Evolutionary conservation across 2,329 filamentous ascomycete genomes (phyloP), one percentile per base, ranked within the genome.

Genomic region (Dichotomopilus funicola): DNA sequence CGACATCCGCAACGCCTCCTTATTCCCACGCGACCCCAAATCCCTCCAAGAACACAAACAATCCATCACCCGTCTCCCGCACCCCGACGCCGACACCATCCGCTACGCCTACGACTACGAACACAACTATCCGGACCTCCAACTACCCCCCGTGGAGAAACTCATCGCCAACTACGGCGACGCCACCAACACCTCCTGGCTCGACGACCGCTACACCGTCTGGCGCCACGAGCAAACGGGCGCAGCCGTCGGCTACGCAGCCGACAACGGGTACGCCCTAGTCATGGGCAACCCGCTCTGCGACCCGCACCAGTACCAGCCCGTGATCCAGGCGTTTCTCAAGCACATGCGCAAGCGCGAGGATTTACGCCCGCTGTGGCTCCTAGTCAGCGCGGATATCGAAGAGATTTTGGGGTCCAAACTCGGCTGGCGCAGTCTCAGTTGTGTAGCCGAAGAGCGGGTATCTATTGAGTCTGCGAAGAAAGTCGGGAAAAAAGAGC

Each of bases 121-220:
- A 57, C 54, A 64, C 5, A 56, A 60, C 42, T 49, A 51, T n/a
- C 57, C 48, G 31, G 73, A 74, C 66, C 80, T 71, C 6, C 77
- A 85, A 49, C 75, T 87, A 53, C 91, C 91, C 51, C 79, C 89
- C 0, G 69, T 96, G 5, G 89, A 91, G 68, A 87, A 95, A 67
- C 83, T 96, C 43, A 91, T 96, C 69, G 90, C 90, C 67, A 96
- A 96, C 71, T 96, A 96, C 64, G 91, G 91, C 59, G 91, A 96
- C 70, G 90, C 91, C 1, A 91, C 90, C 49, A 95, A 95, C 66
- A 96, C 91, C 0, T 94, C 90, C 0, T 96, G 91, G 90, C 81
- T 94, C 6, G 91, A 96, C 68, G 88, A 91, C 6, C 85, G 90
- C 6, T 96, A 91, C 69, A 80, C 89, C 66, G 85, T 95, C 56